Conservation (phyloP, 1,284 basidiomycete species). For the Tausonia pullulans region DNA sequence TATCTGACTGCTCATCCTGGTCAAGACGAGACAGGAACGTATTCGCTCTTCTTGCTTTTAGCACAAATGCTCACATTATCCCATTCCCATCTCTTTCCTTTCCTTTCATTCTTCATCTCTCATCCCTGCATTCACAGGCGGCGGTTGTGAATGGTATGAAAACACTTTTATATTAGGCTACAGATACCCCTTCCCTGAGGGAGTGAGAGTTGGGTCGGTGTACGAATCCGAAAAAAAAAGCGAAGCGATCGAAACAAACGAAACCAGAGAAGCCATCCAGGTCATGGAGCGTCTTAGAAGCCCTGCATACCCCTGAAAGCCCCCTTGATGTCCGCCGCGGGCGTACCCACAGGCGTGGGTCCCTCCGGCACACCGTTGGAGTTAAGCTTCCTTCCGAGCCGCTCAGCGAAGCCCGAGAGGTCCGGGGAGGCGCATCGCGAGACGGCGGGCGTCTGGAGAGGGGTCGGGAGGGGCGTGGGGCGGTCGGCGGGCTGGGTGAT, state of each 20-base stretch:
- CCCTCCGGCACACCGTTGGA: neutral
- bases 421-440: constrained; percentile 18
- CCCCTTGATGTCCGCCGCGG: neutral
- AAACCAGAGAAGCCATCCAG: no score
- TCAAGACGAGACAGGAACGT: no score
- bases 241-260: neutral
- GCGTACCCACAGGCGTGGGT: neutral
- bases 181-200: no score
- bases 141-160: no score
- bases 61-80: no score
- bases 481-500: constrained; percentile 35
- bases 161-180: no score
- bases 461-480: constrained; percentile 34
- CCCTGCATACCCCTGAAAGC: neutral
- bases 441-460: constrained; percentile 34
- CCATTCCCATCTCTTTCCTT: neutral
- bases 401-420: neutral
- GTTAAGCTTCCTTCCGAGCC: neutral
- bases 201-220: no score
- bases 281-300: neutral
- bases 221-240: no score
- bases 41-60: no score
- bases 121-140: no score
- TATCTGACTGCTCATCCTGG: no score
- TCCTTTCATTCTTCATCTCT: neutral